Evolutionary conservation across 1,284 basidiomycete genomes (phyloP).

Genomic region (Termitomyces sp.): DNA sequence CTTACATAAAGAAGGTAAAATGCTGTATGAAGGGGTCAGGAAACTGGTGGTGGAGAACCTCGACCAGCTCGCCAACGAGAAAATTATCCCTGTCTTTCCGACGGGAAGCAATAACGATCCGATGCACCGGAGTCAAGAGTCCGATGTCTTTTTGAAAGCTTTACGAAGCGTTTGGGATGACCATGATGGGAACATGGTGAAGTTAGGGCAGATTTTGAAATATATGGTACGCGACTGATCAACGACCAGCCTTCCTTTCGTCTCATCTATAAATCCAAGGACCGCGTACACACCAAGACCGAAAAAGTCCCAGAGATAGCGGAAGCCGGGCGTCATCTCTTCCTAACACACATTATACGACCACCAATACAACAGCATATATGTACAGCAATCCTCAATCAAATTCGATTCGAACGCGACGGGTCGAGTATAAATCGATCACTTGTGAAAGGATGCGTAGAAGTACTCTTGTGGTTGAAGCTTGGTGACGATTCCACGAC

Average conservation of each 20-base stretch:
- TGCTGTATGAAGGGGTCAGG: slow-evolving; percentile 86
- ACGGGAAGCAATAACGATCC: slow-evolving; percentile 49
- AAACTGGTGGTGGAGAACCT: slow-evolving; percentile 82
- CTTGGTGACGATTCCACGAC: slow-evolving; percentile 45
- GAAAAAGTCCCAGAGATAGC: slow-evolving; percentile 75
- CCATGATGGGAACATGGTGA: slow-evolving; percentile 86
- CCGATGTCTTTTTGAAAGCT: slow-evolving; percentile 82
- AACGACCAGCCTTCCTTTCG: slow-evolving; percentile 4
- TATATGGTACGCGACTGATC: slow-evolving; percentile 75
- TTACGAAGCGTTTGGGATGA: slow-evolving; percentile 91
- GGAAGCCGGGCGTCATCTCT: slow-evolving; percentile 82
- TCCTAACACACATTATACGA: slow-evolving; percentile 80
- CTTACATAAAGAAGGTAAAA: slow-evolving; percentile 79
- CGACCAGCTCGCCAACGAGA: slow-evolving; percentile 69
- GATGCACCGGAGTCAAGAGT: slow-evolving; percentile 67
- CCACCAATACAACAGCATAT: slow-evolving; percentile 83
- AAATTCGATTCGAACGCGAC: slow-evolving; percentile 89
- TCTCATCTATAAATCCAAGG: slow-evolving; percentile 44
- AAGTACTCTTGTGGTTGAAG: slow-evolving; percentile 74
- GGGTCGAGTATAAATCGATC: slow-evolving; percentile 91
- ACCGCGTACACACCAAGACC: slow-evolving; percentile 77
- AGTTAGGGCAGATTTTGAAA: slow-evolving; percentile 86
- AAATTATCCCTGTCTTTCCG: slow-evolving; percentile 84
- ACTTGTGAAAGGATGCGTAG: slow-evolving; percentile 85
- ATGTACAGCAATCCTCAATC: slow-evolving; percentile 76